These are phyloP conservation scores for Kwoniella pini DNA, from an alignment of 768 basidiomycete species.

Conservation along the genomic window DNA sequence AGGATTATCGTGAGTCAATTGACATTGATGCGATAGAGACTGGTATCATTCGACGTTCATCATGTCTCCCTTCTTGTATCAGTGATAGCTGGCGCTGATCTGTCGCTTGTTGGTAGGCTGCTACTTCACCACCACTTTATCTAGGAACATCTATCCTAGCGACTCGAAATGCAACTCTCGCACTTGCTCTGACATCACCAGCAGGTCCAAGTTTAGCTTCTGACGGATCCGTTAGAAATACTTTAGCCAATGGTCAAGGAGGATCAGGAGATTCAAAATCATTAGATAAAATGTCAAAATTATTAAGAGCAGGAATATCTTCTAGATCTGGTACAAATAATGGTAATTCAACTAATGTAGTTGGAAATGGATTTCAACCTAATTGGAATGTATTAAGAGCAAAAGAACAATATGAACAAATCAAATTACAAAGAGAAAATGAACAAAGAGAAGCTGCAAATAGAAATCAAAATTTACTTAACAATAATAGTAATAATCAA, in stretches of 20 bases:
- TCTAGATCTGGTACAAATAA: no score
- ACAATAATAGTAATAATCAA: no score
- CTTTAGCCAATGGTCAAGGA: background rate
- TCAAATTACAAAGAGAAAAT: conserved; percentile 9
- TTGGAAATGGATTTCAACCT: conserved; percentile 31
- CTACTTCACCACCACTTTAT: conserved; percentile 55
- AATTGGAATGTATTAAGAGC: conserved; percentile 38
- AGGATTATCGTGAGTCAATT: conserved; percentile 53
- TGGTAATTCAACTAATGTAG: no score
- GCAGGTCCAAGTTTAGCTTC: conserved; percentile 42
- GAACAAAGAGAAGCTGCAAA: conserved; percentile 30
- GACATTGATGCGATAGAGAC: background rate
- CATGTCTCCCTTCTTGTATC: no score
- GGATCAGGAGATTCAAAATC: conserved; percentile 10
- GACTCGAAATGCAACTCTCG: conserved; percentile 51
- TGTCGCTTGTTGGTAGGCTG: conserved; percentile 40
- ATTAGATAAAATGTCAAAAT: conserved; percentile 36
- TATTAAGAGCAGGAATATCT: conserved; percentile 36
- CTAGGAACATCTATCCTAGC: conserved; percentile 53
- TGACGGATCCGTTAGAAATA: conserved; percentile 37
- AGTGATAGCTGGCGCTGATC: no score
- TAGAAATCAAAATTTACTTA: conserved; percentile 12
- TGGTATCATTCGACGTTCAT: no score
- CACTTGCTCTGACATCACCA: conserved; percentile 47
- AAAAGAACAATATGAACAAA: conserved; percentile 31